Evolutionary conservation across 139 green algal species (phyloP).

Genomic region (Marvania coccoides): DNA sequence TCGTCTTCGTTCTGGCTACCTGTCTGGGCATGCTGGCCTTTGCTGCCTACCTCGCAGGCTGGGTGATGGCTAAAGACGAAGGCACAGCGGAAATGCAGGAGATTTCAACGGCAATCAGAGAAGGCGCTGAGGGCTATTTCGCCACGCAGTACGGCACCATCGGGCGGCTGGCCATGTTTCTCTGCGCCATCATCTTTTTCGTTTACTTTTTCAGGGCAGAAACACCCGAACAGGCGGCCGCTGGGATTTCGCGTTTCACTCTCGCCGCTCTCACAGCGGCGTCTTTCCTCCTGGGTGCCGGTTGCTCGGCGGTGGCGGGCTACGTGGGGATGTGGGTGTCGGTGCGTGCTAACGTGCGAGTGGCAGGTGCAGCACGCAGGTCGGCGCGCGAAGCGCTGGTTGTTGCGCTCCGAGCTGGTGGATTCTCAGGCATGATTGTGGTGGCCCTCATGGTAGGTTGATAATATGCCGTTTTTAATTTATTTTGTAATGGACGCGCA

Average conservation of each 20-base stretch:
- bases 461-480: too few relatives aligned
- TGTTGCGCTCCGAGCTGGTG: constrained; percentile 52
- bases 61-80: constrained; percentile 59
- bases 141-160: constrained; percentile 55
- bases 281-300: constrained; percentile 51
- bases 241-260: constrained; percentile 23
- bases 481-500: too few relatives aligned
- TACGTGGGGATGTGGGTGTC: constrained; percentile 61
- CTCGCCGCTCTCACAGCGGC: constrained; percentile 42
- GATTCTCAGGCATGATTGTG: constrained; percentile 52
- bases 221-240: constrained; percentile 47
- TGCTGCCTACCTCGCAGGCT: constrained; percentile 41
- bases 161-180: constrained; percentile 32
- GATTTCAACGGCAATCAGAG: constrained; percentile 52
- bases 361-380: constrained; percentile 33
- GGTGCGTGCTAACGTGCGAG: constrained; percentile 51
- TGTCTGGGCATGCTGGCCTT: constrained; percentile 48
- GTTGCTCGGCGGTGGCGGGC: constrained; percentile 41
- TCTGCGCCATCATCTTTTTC: constrained; percentile 39
- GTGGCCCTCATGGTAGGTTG: constrained; percentile 25
- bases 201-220: constrained; percentile 48
- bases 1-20: constrained; percentile 40
- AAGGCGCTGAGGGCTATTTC: constrained; percentile 61
- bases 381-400: constrained; percentile 51
- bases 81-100: constrained; percentile 52